These are phyloP conservation scores for Endocalyx cinctus DNA, from an alignment of 2,329 filamentous ascomycete species.

Conservation along the genomic window DNA sequence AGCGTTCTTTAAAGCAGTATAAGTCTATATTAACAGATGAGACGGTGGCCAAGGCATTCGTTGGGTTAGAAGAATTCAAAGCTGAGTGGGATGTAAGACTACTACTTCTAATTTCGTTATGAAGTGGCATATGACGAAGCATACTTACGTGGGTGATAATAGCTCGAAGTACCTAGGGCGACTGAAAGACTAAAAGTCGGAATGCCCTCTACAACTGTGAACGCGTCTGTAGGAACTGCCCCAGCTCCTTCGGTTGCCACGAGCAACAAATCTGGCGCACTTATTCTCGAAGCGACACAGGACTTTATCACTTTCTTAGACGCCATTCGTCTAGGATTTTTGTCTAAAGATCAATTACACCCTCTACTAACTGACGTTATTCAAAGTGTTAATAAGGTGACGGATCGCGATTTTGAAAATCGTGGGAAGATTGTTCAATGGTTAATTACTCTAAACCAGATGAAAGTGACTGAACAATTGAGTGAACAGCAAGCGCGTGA, in stretches of 20 bases:
- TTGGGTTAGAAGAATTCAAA: constrained; percentile 87
- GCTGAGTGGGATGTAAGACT: constrained; percentile 74
- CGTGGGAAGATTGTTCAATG: constrained; percentile 97
- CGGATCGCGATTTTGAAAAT: constrained; percentile 89
- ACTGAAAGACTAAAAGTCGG: constrained; percentile 90
- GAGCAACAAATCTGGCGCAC: constrained; percentile 49
- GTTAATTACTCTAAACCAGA: constrained; percentile 95
- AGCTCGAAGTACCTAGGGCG: constrained; percentile 92
- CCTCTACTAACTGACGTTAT: constrained; percentile 93
- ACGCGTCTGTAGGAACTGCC: constrained; percentile 42
- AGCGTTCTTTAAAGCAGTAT: constrained; percentile 91
- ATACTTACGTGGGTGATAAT: too few species aligned
- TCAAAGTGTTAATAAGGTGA: constrained; percentile 95
- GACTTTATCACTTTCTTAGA: constrained; percentile 99
- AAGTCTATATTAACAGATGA: constrained; percentile 91
- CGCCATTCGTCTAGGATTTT: constrained; percentile 83
- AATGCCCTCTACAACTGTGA: constrained; percentile 77
- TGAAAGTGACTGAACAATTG: constrained; percentile 91
- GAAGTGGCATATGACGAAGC: too few species aligned
- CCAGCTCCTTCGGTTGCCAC: constrained; percentile 38
- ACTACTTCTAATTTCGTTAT: not conserved
- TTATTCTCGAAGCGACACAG: constrained; percentile 89
- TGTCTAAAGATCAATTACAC: constrained; percentile 95
- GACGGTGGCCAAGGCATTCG: constrained; percentile 81
- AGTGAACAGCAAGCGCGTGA: constrained; percentile 83